Conservation (phyloP, 2,329 filamentous ascomycete genomes). For the Talaromyces sp. region DNA sequence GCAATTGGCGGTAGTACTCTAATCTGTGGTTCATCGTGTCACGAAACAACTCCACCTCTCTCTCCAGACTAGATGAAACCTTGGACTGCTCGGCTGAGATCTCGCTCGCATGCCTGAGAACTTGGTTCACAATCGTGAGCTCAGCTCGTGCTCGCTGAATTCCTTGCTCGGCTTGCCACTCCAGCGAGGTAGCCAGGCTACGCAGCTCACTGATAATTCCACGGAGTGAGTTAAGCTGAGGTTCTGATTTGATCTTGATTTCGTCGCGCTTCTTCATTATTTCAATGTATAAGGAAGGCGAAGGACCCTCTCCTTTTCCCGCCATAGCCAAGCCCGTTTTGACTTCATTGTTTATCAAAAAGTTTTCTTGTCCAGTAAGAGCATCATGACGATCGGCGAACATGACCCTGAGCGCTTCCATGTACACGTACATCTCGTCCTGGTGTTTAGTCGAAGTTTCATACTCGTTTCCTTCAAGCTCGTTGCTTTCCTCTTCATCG, state of each 20-base stretch:
- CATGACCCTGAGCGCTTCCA: conserved; percentile 68
- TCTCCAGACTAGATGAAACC: conserved; percentile 45
- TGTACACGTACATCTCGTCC: conserved; percentile 83
- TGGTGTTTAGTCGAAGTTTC: conserved; percentile 81
- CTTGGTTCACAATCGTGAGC: conserved; percentile 56
- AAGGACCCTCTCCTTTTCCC: conserved; percentile 60
- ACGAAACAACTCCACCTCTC: conserved; percentile 70
- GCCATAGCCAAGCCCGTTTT: conserved; percentile 58
- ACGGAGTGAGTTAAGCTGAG: conserved; percentile 60
- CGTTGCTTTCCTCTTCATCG: conserved; percentile 71
- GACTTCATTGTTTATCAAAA: conserved; percentile 68
- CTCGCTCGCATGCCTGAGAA: conserved; percentile 56
- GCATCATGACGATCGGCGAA: conserved; percentile 74
- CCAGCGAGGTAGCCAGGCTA: conserved; percentile 54
- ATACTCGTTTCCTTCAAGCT: conserved; percentile 85
- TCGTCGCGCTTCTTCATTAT: conserved; percentile 43
- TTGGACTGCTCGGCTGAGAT: conserved; percentile 51
- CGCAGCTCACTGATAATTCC: conserved; percentile 66
- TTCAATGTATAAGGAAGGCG: conserved; percentile 57
- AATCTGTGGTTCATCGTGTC: conserved; percentile 77
- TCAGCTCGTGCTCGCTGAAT: conserved; percentile 58
- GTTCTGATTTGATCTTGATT: conserved; percentile 42
- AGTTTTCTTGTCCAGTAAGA: conserved; percentile 71
- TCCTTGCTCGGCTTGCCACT: conserved; percentile 52
- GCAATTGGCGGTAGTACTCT: conserved; percentile 86